phyloP scores from a whole-genome alignment of 2,329 filamentous ascomycete genomes.

The Emmonsiellopsis sp. region DNA sequence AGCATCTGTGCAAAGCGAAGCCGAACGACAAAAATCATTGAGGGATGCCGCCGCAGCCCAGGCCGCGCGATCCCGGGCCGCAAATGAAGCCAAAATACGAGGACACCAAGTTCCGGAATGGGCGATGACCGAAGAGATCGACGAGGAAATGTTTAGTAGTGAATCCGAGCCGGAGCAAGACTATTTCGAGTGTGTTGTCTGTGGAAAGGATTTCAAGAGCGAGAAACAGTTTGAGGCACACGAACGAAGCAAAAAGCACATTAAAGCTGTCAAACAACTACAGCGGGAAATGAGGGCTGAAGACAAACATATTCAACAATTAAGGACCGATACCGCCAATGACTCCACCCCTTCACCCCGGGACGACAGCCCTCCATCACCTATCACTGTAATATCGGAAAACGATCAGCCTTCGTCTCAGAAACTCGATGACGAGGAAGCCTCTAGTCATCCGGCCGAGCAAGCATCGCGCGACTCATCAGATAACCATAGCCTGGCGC shows the following conservation, averaged over 20 bases:
- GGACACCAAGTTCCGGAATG: slow-evolving; percentile 61
- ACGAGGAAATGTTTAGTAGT: slow-evolving; percentile 40
- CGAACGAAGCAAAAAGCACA: slow-evolving; percentile 93
- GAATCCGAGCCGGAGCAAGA: slow-evolving; percentile 42
- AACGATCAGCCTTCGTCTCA: background rate
- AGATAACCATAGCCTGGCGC: background rate
- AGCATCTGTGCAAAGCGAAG: slow-evolving; percentile 65
- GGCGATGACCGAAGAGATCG: slow-evolving; percentile 52
- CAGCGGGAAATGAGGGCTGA: slow-evolving; percentile 76
- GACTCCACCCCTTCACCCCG: background rate
- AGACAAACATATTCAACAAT: slow-evolving; percentile 42
- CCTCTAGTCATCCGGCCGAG: background rate
- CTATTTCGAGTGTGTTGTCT: slow-evolving; percentile 54
- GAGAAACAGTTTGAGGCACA: slow-evolving; percentile 86
- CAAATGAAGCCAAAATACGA: slow-evolving; percentile 64
- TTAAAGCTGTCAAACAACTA: slow-evolving; percentile 73
- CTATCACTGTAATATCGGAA: background rate
- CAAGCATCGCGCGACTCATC: background rate
- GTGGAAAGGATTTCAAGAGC: slow-evolving; percentile 67
- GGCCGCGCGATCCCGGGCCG: slow-evolving; percentile 70
- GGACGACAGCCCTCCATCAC: background rate
- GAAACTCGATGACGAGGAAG: background rate
- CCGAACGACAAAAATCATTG: slow-evolving; percentile 67
- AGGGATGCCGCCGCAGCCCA: slow-evolving; percentile 74
- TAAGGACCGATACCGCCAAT: background rate